These are phyloP conservation scores for Abelmoschus esculentus DNA, from an alignment of 345 rosid genomes.

Conservation along the genomic window DNA sequence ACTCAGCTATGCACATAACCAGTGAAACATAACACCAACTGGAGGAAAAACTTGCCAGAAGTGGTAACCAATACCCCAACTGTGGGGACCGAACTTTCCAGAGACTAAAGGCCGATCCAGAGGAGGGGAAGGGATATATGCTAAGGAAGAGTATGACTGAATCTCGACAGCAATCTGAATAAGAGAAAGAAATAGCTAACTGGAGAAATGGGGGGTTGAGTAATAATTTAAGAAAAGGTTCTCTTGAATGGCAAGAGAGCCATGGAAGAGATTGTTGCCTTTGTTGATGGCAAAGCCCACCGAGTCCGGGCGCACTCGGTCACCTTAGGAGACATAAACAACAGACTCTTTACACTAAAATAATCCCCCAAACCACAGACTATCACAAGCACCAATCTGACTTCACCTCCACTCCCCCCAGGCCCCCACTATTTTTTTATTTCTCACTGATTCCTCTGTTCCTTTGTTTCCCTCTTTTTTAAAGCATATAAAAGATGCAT, in stretches of 20 bases:
- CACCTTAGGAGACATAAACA: slow-evolving; percentile 52
- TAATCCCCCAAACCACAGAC: slow-evolving; percentile 38
- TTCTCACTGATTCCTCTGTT: slow-evolving; percentile 20
- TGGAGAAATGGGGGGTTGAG: slow-evolving; percentile 19
- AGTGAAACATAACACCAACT: slow-evolving; percentile 24
- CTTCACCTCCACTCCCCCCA: slow-evolving; percentile 18
- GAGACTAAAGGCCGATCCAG: slow-evolving; percentile 40
- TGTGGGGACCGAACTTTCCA: slow-evolving; percentile 57
- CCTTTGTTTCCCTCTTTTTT: slow-evolving; percentile 21
- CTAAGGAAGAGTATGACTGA: slow-evolving; percentile 28
- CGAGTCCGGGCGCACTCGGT: slow-evolving; percentile 42
- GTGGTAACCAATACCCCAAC: slow-evolving; percentile 33
- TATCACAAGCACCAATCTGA: slow-evolving; percentile 45
- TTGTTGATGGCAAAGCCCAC: slow-evolving; percentile 54
- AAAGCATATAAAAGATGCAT: slow-evolving; percentile 21
- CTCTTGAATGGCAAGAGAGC: slow-evolving; percentile 44
- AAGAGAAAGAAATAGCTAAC: slow-evolving; percentile 19
- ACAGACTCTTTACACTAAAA: slow-evolving; percentile 35
- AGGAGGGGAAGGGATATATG: slow-evolving; percentile 30
- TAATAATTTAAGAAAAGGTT: slow-evolving; percentile 33
- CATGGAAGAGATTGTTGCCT: slow-evolving; percentile 48
- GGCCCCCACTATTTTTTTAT: slow-evolving; percentile 20
- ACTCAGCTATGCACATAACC: slow-evolving; percentile 25
- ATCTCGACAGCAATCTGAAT: slow-evolving; percentile 51
- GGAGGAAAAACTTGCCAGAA: slow-evolving; percentile 27